These are phyloP conservation scores for Smittium mucronatum DNA, from an alignment of 371 early-diverging fungal species.

Conservation along the genomic window DNA sequence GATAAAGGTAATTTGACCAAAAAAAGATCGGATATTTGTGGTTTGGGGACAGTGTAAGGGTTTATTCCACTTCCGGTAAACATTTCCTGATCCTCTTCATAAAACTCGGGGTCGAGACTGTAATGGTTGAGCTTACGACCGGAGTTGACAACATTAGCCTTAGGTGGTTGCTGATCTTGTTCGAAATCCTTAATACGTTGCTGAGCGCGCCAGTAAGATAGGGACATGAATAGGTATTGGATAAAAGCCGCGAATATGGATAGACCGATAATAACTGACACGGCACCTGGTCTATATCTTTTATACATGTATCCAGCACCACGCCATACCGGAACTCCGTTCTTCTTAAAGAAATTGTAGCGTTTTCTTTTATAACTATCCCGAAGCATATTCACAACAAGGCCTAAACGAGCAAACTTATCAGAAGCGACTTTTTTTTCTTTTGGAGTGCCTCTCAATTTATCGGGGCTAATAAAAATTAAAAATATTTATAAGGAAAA, in stretches of 20 bases:
- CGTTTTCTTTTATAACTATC: constrained; percentile 50
- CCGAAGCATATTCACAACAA: constrained; percentile 53
- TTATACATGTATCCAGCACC: constrained; percentile 69
- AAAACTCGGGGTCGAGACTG: not conserved
- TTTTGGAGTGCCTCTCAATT: constrained; percentile 7
- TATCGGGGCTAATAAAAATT: constrained; percentile 10
- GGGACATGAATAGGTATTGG: constrained; percentile 50
- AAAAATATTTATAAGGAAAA: not conserved
- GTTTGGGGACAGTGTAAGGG: not conserved
- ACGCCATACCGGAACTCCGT: constrained; percentile 80
- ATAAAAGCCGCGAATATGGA: constrained; percentile 39
- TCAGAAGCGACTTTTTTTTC: constrained; percentile 8
- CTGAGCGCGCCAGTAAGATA: constrained; percentile 49
- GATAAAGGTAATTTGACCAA: not conserved
- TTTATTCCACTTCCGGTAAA: not conserved
- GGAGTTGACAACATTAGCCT: not conserved
- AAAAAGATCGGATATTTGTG: not conserved
- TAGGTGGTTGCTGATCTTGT: not conserved
- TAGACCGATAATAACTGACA: constrained; percentile 43
- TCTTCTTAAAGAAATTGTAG: constrained; percentile 72
- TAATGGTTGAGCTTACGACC: not conserved
- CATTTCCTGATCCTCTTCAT: not conserved
- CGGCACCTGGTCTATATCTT: constrained; percentile 68
- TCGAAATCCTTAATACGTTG: constrained; percentile 36
- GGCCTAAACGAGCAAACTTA: constrained; percentile 50